A percentile compares a stretch with the other conserved stretches of the same genome.
Evolutionary conservation across 305 asterid species (phyloP).

Genomic region (Fraxinus velutina): DNA sequence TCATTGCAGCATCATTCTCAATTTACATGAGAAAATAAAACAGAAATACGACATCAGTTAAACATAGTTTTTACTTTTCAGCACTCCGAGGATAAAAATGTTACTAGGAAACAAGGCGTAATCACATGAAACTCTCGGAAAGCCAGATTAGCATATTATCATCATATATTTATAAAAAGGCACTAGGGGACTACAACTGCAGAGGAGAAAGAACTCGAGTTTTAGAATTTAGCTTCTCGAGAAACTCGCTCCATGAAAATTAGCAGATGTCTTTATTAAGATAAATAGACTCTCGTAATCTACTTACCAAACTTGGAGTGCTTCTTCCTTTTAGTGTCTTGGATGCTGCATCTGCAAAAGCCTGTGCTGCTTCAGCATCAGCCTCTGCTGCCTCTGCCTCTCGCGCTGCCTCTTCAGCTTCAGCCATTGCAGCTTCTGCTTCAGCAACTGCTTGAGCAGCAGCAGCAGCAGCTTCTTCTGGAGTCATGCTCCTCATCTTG

Average conservation of each 20-base stretch:
- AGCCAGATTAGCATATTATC: background rate
- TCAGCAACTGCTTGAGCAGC: constrained; percentile 97
- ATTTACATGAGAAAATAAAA: background rate
- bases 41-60: background rate
- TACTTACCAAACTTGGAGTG: constrained; percentile 65
- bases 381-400: constrained; percentile 98
- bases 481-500: constrained; percentile 73
- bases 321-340: constrained; percentile 72
- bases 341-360: constrained; percentile 84
- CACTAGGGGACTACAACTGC: background rate
- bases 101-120: background rate
- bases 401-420: constrained; percentile 93
- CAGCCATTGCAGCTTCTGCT: constrained; percentile 97
- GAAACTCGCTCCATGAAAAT: background rate
- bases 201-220: background rate
- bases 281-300: constrained; percentile 9
- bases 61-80: background rate
- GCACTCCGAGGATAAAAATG: background rate
- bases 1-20: background rate
- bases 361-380: constrained; percentile 97
- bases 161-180: background rate
- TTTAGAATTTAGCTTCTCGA: background rate
- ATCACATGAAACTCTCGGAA: background rate
- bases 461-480: constrained; percentile 85
- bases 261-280: background rate